Evolutionary conservation across 345 rosid genomes (phyloP).

Genomic region (Viola odorata): DNA sequence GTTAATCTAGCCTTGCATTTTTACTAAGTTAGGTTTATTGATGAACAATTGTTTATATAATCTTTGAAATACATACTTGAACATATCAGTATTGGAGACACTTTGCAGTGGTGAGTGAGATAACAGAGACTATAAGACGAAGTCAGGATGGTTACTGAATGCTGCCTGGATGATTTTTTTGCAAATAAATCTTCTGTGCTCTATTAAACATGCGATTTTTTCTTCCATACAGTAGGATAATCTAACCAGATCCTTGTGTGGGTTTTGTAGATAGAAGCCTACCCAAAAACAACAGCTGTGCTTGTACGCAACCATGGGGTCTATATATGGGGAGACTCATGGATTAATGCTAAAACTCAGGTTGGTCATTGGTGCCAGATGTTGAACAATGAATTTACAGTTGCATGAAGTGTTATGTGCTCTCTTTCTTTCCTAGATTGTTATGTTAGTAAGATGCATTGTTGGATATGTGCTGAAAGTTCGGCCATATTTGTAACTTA

Average conservation of each 20-base stretch:
- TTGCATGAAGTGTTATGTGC: background rate
- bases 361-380: conserved; percentile 38
- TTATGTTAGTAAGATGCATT: background rate
- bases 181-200: too few species aligned
- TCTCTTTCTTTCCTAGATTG: background rate
- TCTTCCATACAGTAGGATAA: background rate
- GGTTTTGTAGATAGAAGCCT: conserved; percentile 60
- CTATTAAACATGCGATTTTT: too few species aligned
- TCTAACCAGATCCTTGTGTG: too few species aligned
- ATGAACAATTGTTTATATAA: too few species aligned
- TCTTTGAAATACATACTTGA: too few species aligned
- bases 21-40: too few species aligned
- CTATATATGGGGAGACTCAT: conserved; percentile 93
- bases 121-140: too few species aligned
- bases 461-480: background rate
- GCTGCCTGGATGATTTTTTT: too few species aligned
- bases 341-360: conserved; percentile 99
- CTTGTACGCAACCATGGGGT: conserved; percentile 95
- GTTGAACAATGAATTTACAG: background rate
- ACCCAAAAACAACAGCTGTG: conserved; percentile 91
- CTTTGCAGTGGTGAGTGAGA: too few species aligned
- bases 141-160: too few species aligned
- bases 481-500: background rate
- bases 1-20: too few species aligned
- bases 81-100: too few species aligned